Percentiles rank a stretch among this genome's conserved stretches.
These are phyloP conservation scores for Trichoderma koningii DNA, from an alignment of 2,329 filamentous ascomycete species.

Conservation along the genomic window DNA sequence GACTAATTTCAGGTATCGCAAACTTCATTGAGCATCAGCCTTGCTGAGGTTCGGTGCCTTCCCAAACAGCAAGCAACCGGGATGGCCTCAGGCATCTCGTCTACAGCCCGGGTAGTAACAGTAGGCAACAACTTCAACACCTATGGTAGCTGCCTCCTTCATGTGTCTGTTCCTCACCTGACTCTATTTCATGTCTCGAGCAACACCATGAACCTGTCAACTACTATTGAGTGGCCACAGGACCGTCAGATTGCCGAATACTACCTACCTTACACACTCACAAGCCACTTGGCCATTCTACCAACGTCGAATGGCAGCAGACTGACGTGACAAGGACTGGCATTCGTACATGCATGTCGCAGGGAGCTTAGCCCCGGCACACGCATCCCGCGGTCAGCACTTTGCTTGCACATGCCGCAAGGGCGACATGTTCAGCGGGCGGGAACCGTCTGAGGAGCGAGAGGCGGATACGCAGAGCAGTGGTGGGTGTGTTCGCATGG, in stretches of 20 bases:
- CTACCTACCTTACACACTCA: too few relatives aligned
- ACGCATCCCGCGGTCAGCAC: slow-evolving; percentile 18
- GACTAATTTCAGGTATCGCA: not conserved
- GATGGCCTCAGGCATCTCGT: too few relatives aligned
- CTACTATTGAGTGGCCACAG: too few relatives aligned
- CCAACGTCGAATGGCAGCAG: not conserved
- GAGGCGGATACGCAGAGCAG: not conserved
- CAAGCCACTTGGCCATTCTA: too few relatives aligned
- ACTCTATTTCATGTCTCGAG: too few relatives aligned
- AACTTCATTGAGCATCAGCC: not conserved
- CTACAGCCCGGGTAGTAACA: too few relatives aligned
- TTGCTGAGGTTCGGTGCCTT: not conserved
- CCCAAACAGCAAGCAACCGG: too few relatives aligned
- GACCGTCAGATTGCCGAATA: too few relatives aligned
- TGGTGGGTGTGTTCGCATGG: not conserved
- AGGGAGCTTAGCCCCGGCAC: slow-evolving; percentile 19
- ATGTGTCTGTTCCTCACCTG: too few relatives aligned
- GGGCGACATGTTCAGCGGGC: slow-evolving; percentile 6
- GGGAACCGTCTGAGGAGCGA: not conserved
- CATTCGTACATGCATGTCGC: not conserved
- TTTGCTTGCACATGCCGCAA: slow-evolving; percentile 12
- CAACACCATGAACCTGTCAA: too few relatives aligned
- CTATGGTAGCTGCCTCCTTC: too few relatives aligned
- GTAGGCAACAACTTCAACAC: too few relatives aligned
- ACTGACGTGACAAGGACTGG: not conserved